Base-by-base conservation (phyloP, 345 rosid species). In the Noccaea caerulescens region DNA sequence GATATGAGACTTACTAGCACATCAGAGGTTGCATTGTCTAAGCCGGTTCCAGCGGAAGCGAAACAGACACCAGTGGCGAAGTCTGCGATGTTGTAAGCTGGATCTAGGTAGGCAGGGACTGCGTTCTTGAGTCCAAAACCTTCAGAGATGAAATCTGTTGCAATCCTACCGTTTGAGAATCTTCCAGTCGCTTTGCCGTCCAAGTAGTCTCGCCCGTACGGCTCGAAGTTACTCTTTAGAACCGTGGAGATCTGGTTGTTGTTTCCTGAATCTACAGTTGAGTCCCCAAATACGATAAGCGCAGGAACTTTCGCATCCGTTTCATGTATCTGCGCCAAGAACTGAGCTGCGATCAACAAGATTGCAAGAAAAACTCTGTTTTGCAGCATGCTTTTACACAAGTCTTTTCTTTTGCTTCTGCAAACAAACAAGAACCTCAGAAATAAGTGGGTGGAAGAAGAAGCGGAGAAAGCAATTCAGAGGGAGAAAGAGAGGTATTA, bases 1-100 rank as follows among this genome's bases (percentile, higher is more conserved):
- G 50, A 3, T 49, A 44, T 36, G 55, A 85, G 55, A 85, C 92
- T 86, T 85, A 92, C 98, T 30, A 88, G 74, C 61, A 89, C 89
- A 69, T 66, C 49, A 53, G 94, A 72, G 55, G 96, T 92, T 45
- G 87, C 86, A 77, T 88, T 88, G 59, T 92, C 98, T 58, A 84
- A 85, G 65, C 98, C 94, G 6, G 94, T 89, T 72, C 98, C 96
- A 6, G 98, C 93, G 41, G 98, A 92, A 64, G 98, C 98, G 53
- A 92, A 92, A 67, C 87, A 86, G 64, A 92, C 94, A 1, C 98
- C 94, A 0, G 89, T 84, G n/a, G 91, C 85, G 47, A 89, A 89
- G 71, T 92, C 89, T 67, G 72, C 34, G 6, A 92, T 89, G 70
- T 66, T 67, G 69, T 73, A 88, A 3, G 49, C 47, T 2, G 92